These are phyloP conservation scores for Picea abies DNA, from an alignment of 83 land plant genomes.

Conservation along the genomic window DNA sequence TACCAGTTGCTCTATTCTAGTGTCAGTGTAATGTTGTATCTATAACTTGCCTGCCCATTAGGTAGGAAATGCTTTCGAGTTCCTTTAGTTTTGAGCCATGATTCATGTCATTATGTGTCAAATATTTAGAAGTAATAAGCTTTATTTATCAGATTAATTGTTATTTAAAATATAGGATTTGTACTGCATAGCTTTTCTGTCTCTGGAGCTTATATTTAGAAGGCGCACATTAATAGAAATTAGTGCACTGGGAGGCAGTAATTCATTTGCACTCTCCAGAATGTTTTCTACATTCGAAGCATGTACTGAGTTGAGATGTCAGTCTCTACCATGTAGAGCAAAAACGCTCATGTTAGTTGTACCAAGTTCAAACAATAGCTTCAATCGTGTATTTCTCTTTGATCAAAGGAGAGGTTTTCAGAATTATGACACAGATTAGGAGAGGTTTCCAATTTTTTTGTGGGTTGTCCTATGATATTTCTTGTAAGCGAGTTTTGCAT, in stretches of 20 bases:
- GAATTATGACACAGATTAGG: no score
- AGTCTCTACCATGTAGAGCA: neutral
- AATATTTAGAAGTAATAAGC: neutral
- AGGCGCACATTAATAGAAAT: neutral
- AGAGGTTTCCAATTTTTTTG: no score
- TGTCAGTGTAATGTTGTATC: neutral
- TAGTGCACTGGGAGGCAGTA: slow-evolving; percentile 11
- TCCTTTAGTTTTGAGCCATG: slow-evolving; percentile 5
- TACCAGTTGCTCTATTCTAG: neutral
- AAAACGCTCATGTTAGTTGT: neutral
- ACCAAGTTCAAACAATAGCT: neutral
- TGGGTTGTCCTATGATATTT: no score
- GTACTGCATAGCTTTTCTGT: slow-evolving; percentile 6
- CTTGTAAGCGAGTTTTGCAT: no score
- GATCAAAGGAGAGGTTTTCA: neutral
- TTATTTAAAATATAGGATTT: neutral
- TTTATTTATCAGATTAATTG: slow-evolving; percentile 11
- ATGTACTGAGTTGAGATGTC: neutral
- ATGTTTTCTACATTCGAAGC: slow-evolving; percentile 7
- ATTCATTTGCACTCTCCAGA: slow-evolving; percentile 8
- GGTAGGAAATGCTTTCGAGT: neutral
- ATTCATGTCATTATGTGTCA: neutral
- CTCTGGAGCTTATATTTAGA: neutral
- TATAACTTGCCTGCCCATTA: neutral
- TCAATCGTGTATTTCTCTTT: slow-evolving; percentile 6